Percentiles rank a stretch among this genome's conserved stretches.
Conservation (phyloP, 768 basidiomycete genomes). For the Pleurotus ostreatus region DNA sequence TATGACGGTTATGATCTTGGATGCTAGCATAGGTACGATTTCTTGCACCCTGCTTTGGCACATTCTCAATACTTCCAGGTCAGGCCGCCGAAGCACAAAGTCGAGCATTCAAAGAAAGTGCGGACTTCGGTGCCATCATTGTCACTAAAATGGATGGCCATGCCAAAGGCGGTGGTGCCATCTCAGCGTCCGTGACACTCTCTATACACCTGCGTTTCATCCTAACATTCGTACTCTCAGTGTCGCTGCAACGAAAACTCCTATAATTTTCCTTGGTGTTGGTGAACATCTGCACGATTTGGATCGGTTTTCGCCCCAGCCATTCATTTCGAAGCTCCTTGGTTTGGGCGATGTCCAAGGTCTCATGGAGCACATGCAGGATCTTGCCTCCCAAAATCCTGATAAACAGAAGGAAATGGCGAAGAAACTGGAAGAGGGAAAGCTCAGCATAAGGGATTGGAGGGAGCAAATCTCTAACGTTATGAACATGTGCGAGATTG, state of each 20-base stretch:
- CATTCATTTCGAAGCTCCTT: conserved; percentile 94
- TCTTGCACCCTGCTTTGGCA: neutral
- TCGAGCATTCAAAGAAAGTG: conserved; percentile 95
- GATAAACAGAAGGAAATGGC: conserved; percentile 98
- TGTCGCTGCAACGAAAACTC: conserved; percentile 97
- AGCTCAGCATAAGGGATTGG: conserved; percentile 96
- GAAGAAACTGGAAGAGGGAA: conserved; percentile 96
- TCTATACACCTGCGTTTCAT: neutral
- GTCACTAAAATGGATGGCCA: conserved; percentile 99
- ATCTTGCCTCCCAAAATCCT: conserved; percentile 87
- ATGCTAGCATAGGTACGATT: conserved; percentile 85
- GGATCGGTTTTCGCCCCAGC: conserved; percentile 92
- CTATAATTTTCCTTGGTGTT: conserved; percentile 97
- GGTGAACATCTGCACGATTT: conserved; percentile 98
- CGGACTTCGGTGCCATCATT: conserved; percentile 97
- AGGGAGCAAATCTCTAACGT: conserved; percentile 95
- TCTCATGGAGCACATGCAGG: conserved; percentile 98
- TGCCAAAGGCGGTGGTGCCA: conserved; percentile 98
- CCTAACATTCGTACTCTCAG: conserved; percentile 34
- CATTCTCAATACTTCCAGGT: conserved; percentile 39
- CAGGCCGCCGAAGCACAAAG: conserved; percentile 98
- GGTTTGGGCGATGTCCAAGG: conserved; percentile 97
- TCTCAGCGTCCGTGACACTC: conserved; percentile 81
- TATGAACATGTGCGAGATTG: conserved; percentile 84
- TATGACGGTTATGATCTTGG: conserved; percentile 93